Evolutionary conservation across 1,139 yeast genomes (phyloP), one percentile per base, ranked within the genome.

Genomic region (Kodamaea fungicola): DNA sequence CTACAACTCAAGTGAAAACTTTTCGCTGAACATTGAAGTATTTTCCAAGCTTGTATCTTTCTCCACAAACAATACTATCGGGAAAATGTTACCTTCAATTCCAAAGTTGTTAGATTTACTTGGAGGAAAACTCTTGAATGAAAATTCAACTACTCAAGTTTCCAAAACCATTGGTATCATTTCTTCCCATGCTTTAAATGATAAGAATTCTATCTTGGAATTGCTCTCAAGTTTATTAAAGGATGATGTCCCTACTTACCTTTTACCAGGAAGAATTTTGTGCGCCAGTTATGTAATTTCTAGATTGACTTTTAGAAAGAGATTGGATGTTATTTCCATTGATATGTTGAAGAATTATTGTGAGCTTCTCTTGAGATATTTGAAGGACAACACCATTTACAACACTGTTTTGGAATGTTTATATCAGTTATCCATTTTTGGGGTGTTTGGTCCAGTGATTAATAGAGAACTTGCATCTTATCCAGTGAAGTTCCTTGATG

Each of bases 361-460:
- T 13, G 44, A 43, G 4, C 35, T 37, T 12, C 44, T 66, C 3
- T 37, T 52, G 28, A 41, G 33, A 0, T 41, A 49, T 16, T 35
- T 64, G 7, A 42, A 45, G 9, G 62, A 59, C 19, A 21, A 58
- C 1, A 42, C 42, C 12, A 41, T 44, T 13, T 57, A 57, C 51
- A 57, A 44, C 9, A 51, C 62, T 1, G 67, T 76, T 0, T 50
- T 78, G 3, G 76, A 69, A 12, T 61, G 78, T 6, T 41, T 83
- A 4, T 63, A 76, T 5, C 85, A 85, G 49, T 49, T 86, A 12
- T 62, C 83, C 0, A 68, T 78, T 26, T 83, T 67, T 61, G 92
- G 90, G 2, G 73, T 71, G 1, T 54, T 83, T 26, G 74, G 74
- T 0, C 47, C 49, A 1, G 23, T 27, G 4, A 33, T 41, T 5